These are phyloP conservation scores for Laburnicola sp. DNA, from an alignment of 2,329 filamentous ascomycete genomes.

Conservation along the genomic window DNA sequence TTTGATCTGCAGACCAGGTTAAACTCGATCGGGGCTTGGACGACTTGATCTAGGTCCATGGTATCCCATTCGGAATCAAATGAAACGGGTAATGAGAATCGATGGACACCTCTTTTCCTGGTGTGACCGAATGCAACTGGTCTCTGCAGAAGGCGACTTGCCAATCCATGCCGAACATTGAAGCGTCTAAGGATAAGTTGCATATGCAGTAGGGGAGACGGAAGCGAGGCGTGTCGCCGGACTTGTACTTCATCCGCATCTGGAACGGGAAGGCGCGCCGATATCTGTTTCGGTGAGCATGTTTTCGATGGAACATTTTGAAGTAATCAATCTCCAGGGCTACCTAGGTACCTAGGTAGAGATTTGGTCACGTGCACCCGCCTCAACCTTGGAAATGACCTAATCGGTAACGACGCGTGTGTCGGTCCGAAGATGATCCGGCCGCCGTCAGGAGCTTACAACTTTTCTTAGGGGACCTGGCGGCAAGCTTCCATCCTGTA, in stretches of 20 bases:
- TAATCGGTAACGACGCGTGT: conserved; percentile 6
- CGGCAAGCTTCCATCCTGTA: background rate
- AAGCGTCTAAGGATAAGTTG: background rate
- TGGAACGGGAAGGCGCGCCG: conserved; percentile 1
- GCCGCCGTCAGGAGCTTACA: background rate
- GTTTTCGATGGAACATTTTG: background rate
- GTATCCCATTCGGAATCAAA: too few relatives aligned
- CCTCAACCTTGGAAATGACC: background rate
- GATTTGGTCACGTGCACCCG: too few relatives aligned
- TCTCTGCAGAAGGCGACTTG: too few relatives aligned
- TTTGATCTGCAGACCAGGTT: background rate
- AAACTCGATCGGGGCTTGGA: conserved; percentile 1
- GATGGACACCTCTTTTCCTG: too few relatives aligned
- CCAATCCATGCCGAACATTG: background rate
- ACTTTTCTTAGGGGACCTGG: conserved; percentile 5
- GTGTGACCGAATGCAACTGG: too few relatives aligned
- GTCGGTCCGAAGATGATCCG: background rate
- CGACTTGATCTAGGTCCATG: too few relatives aligned
- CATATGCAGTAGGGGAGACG: background rate
- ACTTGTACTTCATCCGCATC: conserved; percentile 1
- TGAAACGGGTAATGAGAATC: too few relatives aligned
- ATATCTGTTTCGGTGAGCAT: background rate
- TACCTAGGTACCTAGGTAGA: too few relatives aligned
- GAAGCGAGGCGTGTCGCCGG: background rate
- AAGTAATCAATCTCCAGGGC: too few relatives aligned